These are phyloP conservation scores for Nannizziopsis arthrosporioides DNA, from an alignment of 2,329 filamentous ascomycete genomes.

Conservation along the genomic window DNA sequence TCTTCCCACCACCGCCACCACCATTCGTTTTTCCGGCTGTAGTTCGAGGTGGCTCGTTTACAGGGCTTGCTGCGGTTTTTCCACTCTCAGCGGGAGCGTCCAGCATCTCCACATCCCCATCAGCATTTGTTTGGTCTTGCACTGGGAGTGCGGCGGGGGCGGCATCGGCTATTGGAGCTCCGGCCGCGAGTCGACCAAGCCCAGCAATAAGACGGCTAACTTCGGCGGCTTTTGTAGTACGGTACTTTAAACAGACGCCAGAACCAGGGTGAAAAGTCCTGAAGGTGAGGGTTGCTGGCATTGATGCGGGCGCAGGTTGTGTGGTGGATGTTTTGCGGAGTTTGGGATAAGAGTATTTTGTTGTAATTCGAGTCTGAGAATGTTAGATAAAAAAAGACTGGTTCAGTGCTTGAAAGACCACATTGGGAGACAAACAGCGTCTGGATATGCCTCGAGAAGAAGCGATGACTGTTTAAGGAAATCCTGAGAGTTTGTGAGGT, in stretches of 20 bases:
- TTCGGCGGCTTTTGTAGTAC: conserved; percentile 81
- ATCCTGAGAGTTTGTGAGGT: conserved; percentile 70
- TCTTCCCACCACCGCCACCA: conserved; percentile 56
- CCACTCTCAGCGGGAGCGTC: conserved; percentile 23
- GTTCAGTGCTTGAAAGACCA: background rate
- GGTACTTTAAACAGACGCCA: conserved; percentile 79
- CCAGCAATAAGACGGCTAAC: conserved; percentile 70
- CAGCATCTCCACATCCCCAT: conserved; percentile 27
- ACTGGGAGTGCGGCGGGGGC: conserved; percentile 18
- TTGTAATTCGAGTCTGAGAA: conserved; percentile 75
- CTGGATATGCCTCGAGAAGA: conserved; percentile 74
- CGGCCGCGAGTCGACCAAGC: conserved; percentile 61
- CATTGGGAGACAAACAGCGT: conserved; percentile 50
- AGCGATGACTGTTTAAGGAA: conserved; percentile 83
- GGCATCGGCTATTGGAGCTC: conserved; percentile 39
- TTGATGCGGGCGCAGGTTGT: conserved; percentile 22
- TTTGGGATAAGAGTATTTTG: conserved; percentile 64
- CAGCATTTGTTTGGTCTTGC: background rate
- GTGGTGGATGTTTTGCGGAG: conserved; percentile 24
- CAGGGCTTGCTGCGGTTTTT: conserved; percentile 27
- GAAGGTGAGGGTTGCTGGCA: conserved; percentile 61
- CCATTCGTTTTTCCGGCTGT: conserved; percentile 49
- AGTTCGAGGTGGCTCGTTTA: conserved; percentile 48
- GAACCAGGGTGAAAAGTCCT: conserved; percentile 81
- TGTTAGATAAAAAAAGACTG: conserved; percentile 4